phyloP scores from a whole-genome alignment of 169 alveolate genomes.

The Plasmodium vivax region DNA sequence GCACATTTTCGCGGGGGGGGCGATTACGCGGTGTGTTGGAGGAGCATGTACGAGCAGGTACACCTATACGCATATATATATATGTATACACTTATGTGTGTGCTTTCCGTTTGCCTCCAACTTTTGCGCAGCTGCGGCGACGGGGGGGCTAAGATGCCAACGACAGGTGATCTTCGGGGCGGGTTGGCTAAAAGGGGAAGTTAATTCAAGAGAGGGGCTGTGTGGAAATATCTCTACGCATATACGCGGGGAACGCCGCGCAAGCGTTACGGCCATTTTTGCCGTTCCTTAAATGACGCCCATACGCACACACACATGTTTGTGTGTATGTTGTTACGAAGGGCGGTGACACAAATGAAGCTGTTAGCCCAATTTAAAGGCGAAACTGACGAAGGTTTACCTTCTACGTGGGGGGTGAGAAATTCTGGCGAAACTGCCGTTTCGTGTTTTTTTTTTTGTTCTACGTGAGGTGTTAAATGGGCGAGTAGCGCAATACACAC shows the following conservation, averaged over 20 bases:
- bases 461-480: constrained; percentile 13
- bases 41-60: background rate
- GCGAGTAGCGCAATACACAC: constrained; percentile 11
- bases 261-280: background rate
- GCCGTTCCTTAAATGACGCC: background rate
- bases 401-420: background rate
- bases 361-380: background rate
- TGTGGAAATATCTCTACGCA: background rate
- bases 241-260: background rate
- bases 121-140: background rate
- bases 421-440: background rate
- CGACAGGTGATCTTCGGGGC: background rate
- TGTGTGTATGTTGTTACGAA: background rate
- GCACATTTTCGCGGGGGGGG: constrained; percentile 23
- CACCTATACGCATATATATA: background rate
- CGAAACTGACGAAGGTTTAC: background rate
- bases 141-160: background rate
- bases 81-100: background rate
- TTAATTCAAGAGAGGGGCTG: background rate
- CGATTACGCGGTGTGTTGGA: background rate
- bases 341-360: background rate
- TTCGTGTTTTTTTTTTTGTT: background rate
- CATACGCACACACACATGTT: background rate
- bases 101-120: background rate
- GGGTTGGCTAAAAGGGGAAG: background rate